Evolutionary conservation across 2,329 filamentous ascomycete genomes (phyloP), one percentile per base, ranked within the genome.

Genomic region (Cordyceps farinosa): DNA sequence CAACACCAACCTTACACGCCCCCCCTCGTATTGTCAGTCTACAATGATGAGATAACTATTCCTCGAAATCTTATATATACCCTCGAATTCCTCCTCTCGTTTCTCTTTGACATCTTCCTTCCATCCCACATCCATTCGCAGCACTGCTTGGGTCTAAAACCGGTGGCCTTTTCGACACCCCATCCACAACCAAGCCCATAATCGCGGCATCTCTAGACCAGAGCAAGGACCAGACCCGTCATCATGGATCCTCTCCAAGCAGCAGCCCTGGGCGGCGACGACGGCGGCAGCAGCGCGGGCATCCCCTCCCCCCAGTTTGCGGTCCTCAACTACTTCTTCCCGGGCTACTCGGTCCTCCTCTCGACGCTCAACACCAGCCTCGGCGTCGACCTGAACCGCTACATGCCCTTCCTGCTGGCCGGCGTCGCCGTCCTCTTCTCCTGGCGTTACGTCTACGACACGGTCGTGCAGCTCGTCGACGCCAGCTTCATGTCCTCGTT

Each of bases 401-500:
- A 89, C 71, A 77, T 90, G 30, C 86, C 87, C 1, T 67, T 84
- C 6, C 67, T 90, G 1, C 68, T 89, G 6, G 70, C 82, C 5
- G 57, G 81, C 11, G 80, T 83, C 10, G 76, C 79, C 30, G 64
- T 84, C 13, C 78, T 75, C 5, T 80, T 86, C 17, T 76, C 77
- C 10, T 82, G 82, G 76, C 79, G 79, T 65, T 88, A 88, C 67
- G 70, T 83, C 51, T 79, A 75, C 60, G 72, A 77, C 2, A 82
- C 80, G 67, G 63, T 84, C 13, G 82, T 78, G 76, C 71, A 73
- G 1, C 72, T 82, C 45, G 66, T 87, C 36, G 78, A 83, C 48
- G 69, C 76, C 6, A 77, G 89, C 68, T 82, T 88, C 68, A 86
- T 89, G 79, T 88, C 85, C 3, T 84, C 82, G 1, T 87, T 88